Percentiles rank a stretch among this genome's conserved stretches.
These are phyloP conservation scores for Penstemon davidsonii DNA, from an alignment of 257 asterid species.

Conservation along the genomic window DNA sequence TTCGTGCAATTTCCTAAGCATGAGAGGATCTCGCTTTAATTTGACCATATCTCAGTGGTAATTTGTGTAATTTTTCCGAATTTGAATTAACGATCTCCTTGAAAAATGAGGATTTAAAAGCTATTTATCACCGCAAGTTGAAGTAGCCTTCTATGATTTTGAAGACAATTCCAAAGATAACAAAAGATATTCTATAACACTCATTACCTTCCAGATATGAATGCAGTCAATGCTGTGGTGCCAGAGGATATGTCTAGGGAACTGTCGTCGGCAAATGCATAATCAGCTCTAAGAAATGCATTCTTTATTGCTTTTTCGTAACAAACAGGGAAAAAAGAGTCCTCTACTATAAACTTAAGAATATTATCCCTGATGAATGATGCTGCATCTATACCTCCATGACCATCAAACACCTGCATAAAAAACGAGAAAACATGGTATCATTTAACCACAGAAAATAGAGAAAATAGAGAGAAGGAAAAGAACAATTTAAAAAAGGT, in stretches of 20 bases:
- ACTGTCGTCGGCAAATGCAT: slow-evolving; percentile 75
- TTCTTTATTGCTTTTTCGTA: slow-evolving; percentile 74
- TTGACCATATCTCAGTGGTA: no score
- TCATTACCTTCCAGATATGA: slow-evolving; percentile 69
- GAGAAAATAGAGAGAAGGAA: no score
- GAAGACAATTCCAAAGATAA: slow-evolving; percentile 18
- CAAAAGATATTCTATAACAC: neutral
- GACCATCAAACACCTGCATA: slow-evolving; percentile 93
- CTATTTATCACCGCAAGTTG: neutral
- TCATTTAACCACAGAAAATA: neutral
- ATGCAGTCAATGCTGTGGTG: slow-evolving; percentile 84
- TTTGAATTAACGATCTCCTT: neutral
- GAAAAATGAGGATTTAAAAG: neutral
- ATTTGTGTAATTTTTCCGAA: neutral
- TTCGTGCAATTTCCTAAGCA: neutral
- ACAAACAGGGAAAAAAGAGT: slow-evolving; percentile 64
- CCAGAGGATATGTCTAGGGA: slow-evolving; percentile 88
- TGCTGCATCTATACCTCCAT: slow-evolving; percentile 96
- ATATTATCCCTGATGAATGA: slow-evolving; percentile 63
- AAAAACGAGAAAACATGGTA: neutral
- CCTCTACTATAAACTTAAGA: slow-evolving; percentile 72
- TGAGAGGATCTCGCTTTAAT: neutral
- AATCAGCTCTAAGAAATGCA: slow-evolving; percentile 81
- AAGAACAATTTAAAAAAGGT: no score
- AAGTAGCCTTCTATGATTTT: neutral